Base-by-base conservation (phyloP, 2,329 filamentous ascomycete genomes). In the Pyrenophora tritici-repentis region DNA sequence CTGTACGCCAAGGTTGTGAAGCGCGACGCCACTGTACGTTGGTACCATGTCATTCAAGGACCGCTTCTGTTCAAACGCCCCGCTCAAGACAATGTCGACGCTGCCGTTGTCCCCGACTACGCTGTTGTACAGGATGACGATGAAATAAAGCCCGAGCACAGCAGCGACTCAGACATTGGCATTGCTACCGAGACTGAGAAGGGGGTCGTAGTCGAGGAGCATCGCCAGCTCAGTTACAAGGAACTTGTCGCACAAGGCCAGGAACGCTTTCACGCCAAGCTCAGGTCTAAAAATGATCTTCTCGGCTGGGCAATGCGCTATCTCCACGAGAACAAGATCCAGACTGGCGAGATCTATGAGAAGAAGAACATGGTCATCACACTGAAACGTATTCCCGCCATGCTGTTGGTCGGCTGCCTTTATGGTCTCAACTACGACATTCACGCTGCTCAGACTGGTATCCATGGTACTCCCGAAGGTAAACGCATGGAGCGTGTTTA, bases 391-490 rank as follows among this genome's bases (percentile, higher is more conserved):
- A 67, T 92, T 7, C 89, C 89, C 0, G 88, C 90, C 42, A 81
- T 81, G 73, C 70, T 89, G 55, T 79, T 85, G 36, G 79, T 78
- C 58, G 88, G 80, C 47, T 67, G 79, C 13, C 82, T 91, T 43
- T 93, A 93, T 70, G 90, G 90, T 72, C 70, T 87, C 20, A 80
- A 92, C 80, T 93, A 92, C 76, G 89, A 93, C 62, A 93, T 92
- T 66, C 89, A 92, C 79, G 81, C 83, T 41, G 87, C 87, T 4
- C 89, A 91, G 78, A 79, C 79, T 44, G 89, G 89, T 67, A 81
- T 90, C 37, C 68, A 78, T 10, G 88, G 88, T 17, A 90, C 88
- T 1, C 88, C 88, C 6, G 88, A 91, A 54, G 89, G 88, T 51
- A 76, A 76, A 31, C 86, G 89, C 55, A 90, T 90, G 87, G 76